These are phyloP conservation scores for Rhodocollybia butyracea DNA, from an alignment of 768 basidiomycete genomes.

Conservation along the genomic window DNA sequence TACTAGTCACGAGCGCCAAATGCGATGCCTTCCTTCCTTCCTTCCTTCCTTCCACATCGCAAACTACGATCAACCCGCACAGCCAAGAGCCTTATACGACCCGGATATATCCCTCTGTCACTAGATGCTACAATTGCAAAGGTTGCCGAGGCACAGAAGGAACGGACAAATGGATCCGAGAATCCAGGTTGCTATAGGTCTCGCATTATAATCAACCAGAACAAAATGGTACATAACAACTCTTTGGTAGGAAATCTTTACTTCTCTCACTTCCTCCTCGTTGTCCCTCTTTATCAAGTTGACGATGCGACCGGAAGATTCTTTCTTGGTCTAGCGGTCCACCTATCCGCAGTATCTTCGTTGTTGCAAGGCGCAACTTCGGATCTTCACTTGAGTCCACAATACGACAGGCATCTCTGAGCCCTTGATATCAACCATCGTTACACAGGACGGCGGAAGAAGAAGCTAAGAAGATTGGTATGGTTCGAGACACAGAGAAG, in stretches of 20 bases:
- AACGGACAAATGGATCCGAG: slow-evolving; percentile 75
- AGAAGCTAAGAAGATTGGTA: slow-evolving; percentile 30
- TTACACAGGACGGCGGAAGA: slow-evolving; percentile 50
- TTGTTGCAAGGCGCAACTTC: too few species aligned
- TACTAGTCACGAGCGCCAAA: too few species aligned
- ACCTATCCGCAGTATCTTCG: too few species aligned
- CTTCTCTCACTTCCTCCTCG: slow-evolving; percentile 27
- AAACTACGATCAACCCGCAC: slow-evolving; percentile 86
- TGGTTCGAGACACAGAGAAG: slow-evolving; percentile 28
- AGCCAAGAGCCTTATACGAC: slow-evolving; percentile 67
- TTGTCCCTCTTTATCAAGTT: slow-evolving; percentile 74
- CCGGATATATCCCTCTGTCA: slow-evolving; percentile 57
- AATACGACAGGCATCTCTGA: slow-evolving; percentile 44
- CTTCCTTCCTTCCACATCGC: slow-evolving; percentile 25
- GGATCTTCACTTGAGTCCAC: slow-evolving; percentile 65
- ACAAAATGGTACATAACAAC: neutral
- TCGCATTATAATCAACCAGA: neutral
- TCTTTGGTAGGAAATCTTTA: slow-evolving; percentile 43
- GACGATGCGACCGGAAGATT: slow-evolving; percentile 87
- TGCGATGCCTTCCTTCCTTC: too few species aligned
- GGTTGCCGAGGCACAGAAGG: slow-evolving; percentile 65
- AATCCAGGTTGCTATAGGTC: slow-evolving; percentile 36
- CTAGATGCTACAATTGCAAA: slow-evolving; percentile 55
- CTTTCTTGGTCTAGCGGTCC: too few species aligned
- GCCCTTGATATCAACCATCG: slow-evolving; percentile 61